Base-by-base conservation (phyloP, 208 protist genomes). In the Leishmania gerbilli region DNA sequence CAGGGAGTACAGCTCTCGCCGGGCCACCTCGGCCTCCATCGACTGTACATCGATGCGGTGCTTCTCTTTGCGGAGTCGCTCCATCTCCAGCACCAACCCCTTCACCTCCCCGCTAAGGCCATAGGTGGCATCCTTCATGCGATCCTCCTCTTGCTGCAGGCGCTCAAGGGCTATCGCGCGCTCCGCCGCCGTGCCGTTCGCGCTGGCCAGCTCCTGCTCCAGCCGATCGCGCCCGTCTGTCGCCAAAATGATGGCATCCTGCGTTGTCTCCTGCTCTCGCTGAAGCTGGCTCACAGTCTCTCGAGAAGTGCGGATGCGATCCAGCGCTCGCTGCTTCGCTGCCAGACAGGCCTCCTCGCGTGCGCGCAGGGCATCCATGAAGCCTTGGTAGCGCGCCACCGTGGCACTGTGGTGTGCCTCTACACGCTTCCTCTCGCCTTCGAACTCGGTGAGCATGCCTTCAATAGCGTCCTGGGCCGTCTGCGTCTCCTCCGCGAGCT, bases 91-190 rank as follows among this genome's bases (percentile, higher is more conserved):
- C 47, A 94, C 88, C 83, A 96, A 86, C 71, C 93, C 90, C 76
- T 84, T 87, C 69, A 94, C 95, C 76, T 96, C 91, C 3, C 86
- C 93, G 19, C 85, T 89, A 4, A 97, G 83, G 47, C 91, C 92
- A 79, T 96, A 94, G 19, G 90, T 62, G 27, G 80, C 80, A 77
- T 96, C 92, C 79, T 90, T 74, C 89, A 94, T 92, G 55, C 77
- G 79, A n/a, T 90, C 88, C 77, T 90, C 87, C 81, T 95, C 87
- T 34, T 9, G 58, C 60, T 88, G 74, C 17, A 89, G 77, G 34
- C 76, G 68, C 37, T 79, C 69, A 37, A 95, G 79, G 37, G 40
- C 19, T 4, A 68, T 77, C 15, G 71, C 64, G 19, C 82, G 81
- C 62, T 80, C 82, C 31, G 76, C 79, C 34, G 82, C 78, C 21